Evolutionary conservation across 139 green algal genomes (phyloP), one percentile per base, ranked within the genome.

Genomic region (Closterium sp.): DNA sequence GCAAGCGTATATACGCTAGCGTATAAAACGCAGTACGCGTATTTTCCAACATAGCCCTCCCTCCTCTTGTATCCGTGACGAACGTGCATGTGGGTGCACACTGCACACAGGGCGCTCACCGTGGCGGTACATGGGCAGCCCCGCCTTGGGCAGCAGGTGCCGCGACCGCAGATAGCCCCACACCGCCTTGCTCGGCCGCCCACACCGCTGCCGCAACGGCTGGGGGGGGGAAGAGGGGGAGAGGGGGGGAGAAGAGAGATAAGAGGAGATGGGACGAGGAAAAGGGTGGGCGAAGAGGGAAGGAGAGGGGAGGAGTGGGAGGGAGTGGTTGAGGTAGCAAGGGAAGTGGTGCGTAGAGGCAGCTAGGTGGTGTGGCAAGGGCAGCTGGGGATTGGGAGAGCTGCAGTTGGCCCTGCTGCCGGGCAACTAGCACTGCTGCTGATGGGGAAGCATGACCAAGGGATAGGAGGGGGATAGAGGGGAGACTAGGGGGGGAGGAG

Each of bases 101-200:
- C n/a, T n/a, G n/a, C n/a, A n/a, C n/a, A n/a, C 43, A 23, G 81
- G n/a, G 81, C 10, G 81, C 81, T 86, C 81, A 86, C 81, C 81
- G n/a, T 33, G n/a, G 81, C 81, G n/a, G 81, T 86, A 86, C 81
- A 86, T 86, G 81, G 81, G 81, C 5, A 86, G 81, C 5, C 81
- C 81, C n/a, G 81, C 81, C 81, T 86, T 86, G 30, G 81, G 81
- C 81, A 86, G 81, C n/a, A 86, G 81, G 81, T 86, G 81, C 21
- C 81, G 81, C 81, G 81, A 10, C 21, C 81, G 81, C n/a, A 86
- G 81, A 2, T 86, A 86, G 21, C n/a, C n/a, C 81, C 81, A 86
- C 81, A 86, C 12, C 81, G 81, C 81, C n/a, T 32, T 32, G n/a
- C n/a, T 34, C 81, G 81, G 30, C 30, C 81, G n/a, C 30, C 81